Percentiles rank a stretch among this genome's conserved stretches.
phyloP scores from a whole-genome alignment of 148 eudicot genomes.

The Camellia japonica region DNA sequence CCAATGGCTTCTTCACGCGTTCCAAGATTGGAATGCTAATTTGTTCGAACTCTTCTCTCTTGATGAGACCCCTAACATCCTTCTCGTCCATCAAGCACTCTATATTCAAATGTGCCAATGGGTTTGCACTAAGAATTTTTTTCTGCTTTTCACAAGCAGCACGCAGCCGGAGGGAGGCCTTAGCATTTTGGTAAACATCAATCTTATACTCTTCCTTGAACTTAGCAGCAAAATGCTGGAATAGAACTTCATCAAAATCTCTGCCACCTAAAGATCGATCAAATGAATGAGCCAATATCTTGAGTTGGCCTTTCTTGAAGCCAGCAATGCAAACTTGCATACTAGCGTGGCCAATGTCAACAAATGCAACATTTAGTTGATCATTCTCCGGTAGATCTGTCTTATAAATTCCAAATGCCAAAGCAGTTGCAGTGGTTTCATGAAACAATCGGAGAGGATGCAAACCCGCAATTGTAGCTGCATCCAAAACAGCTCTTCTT shows the following conservation, averaged over 20 bases:
- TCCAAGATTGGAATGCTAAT: slow-evolving; percentile 80
- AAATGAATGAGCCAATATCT: slow-evolving; percentile 80
- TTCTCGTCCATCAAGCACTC: slow-evolving; percentile 97
- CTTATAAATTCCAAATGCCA: slow-evolving; percentile 93
- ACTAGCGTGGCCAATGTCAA: slow-evolving; percentile 90
- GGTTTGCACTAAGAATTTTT: slow-evolving; percentile 94
- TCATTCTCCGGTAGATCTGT: slow-evolving; percentile 90
- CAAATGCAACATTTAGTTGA: slow-evolving; percentile 75
- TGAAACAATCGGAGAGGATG: slow-evolving; percentile 75
- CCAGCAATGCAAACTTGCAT: slow-evolving; percentile 91
- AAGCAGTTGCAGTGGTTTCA: slow-evolving; percentile 89
- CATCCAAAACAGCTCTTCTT: slow-evolving; percentile 85
- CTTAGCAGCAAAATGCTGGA: slow-evolving; percentile 82
- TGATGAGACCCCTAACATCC: slow-evolving; percentile 81
- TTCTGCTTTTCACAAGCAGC: slow-evolving; percentile 82
- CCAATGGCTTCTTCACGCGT: slow-evolving; percentile 85
- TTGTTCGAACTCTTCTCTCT: slow-evolving; percentile 87
- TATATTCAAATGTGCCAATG: slow-evolving; percentile 88
- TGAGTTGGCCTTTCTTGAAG: slow-evolving; percentile 85
- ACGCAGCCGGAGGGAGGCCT: slow-evolving; percentile 88
- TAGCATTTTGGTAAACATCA: slow-evolving; percentile 81
- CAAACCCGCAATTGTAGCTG: slow-evolving; percentile 79
- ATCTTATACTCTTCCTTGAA: slow-evolving; percentile 82
- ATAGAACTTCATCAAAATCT: slow-evolving; percentile 85
- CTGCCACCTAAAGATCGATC: slow-evolving; percentile 86